Conservation (phyloP, 805 yeast species). For the Nakazawaea ishiwadae region DNA sequence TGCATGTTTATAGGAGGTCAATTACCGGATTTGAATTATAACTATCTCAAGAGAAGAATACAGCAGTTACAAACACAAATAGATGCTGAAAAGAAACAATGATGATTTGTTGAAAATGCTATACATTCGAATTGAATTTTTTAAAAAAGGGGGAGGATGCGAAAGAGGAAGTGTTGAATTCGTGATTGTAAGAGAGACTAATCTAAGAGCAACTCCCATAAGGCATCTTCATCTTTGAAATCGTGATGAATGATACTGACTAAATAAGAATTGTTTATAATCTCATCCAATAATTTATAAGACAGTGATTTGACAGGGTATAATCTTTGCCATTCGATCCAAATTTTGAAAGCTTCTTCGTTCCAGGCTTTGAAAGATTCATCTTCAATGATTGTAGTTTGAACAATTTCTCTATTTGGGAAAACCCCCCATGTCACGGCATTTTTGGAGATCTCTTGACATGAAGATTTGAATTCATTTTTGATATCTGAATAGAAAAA, state of each 20-base stretch:
- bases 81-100: conserved; percentile 12
- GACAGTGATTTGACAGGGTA: conserved; percentile 56
- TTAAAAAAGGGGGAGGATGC: no score
- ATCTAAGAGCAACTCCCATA: conserved; percentile 55
- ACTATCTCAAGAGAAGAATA: conserved; percentile 29
- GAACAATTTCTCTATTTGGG: conserved; percentile 84
- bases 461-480: conserved; percentile 47
- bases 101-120: background rate
- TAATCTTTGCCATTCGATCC: conserved; percentile 88
- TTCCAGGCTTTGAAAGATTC: conserved; percentile 95
- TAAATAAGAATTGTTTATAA: conserved; percentile 62
- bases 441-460: conserved; percentile 44
- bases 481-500: conserved; percentile 69
- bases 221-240: conserved; percentile 61
- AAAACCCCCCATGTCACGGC: conserved; percentile 99
- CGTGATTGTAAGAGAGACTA: no score
- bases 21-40: conserved; percentile 21
- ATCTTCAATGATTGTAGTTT: conserved; percentile 87
- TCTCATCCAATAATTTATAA: conserved; percentile 54
- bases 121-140: no score
- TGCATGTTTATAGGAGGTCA: conserved; percentile 26
- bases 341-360: conserved; percentile 88
- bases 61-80: conserved; percentile 30
- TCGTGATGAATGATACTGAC: conserved; percentile 90
- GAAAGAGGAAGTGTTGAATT: no score